Base-by-base conservation (phyloP, 2,329 filamentous ascomycete genomes). In the Aurifilum marmelostoma region DNA sequence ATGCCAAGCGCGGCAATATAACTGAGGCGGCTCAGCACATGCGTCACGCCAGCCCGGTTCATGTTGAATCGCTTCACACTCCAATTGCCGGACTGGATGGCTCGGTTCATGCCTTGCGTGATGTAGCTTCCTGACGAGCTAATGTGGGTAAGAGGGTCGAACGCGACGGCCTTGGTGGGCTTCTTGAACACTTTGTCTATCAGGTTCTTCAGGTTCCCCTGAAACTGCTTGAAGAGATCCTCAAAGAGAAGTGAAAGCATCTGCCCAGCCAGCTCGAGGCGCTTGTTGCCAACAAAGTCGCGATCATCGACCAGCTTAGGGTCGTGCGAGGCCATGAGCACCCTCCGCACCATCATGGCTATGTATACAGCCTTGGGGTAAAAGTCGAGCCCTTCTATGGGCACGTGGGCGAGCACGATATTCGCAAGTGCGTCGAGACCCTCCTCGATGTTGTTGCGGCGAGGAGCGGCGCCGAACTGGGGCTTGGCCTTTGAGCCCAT, bases 51-150 rank as follows among this genome's bases (percentile, higher is more conserved):
- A 29, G 96, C 95, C 77, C 95, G 87, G 77, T 98, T 97, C 96
- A 99, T 99, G 80, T 95, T 94, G 83, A 99, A 99, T 78, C 97
- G 93, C 81, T 97, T 97, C 74, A 99, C 86, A 72, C 88, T 97
- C 96, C 96, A 99, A 77, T 99, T 99, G 27, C 96, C 96, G 0
- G 96, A 98, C 66, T 97, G 94, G 69, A 99, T 97, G 9, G 96
- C 95, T 71, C 97, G 89, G 79, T 97, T 97, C 86, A 99, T 93
- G 16, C 96, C 96, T 73, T 92, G 87, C 0, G 94, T 97, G 74
- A 99, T 98, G 75, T 91, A 90, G 73, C 92, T 92, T 67, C 93
- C 92, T 74, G 96, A 92, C 61, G 93, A 91, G 73, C 89, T 91
- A 74, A 99, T 91, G 75, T 97, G 91, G 52, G 91, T 88, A 72